A percentile compares a stretch with the other conserved stretches of the same genome.
phyloP scores from a whole-genome alignment of 2,329 filamentous ascomycete species.

The Cladosporium sp. region DNA sequence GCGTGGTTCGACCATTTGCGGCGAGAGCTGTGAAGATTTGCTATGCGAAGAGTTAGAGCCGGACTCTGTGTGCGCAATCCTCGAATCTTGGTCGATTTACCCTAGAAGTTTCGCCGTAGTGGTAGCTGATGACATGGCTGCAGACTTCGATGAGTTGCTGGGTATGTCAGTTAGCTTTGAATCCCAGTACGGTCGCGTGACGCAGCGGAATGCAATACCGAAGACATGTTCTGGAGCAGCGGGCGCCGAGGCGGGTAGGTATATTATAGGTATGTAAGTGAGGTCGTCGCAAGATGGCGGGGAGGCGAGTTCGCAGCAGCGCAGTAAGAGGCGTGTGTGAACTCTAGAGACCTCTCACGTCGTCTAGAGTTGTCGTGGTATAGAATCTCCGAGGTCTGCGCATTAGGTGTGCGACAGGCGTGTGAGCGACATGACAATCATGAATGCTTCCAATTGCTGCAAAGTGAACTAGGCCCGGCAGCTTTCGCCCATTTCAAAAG shows the following conservation, averaged over 20 bases:
- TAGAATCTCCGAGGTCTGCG: slow-evolving; percentile 28
- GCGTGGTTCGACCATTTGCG: slow-evolving; percentile 67
- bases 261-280: slow-evolving; percentile 15
- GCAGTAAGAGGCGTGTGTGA: slow-evolving; percentile 3
- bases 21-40: slow-evolving; percentile 79
- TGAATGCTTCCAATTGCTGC: neutral
- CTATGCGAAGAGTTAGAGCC: slow-evolving; percentile 43
- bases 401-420: slow-evolving; percentile 22
- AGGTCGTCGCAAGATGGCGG: neutral
- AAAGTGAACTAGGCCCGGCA: neutral
- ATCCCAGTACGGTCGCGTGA: slow-evolving; percentile 10
- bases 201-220: slow-evolving; percentile 11
- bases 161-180: slow-evolving; percentile 22
- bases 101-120: slow-evolving; percentile 86
- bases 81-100: slow-evolving; percentile 52
- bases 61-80: slow-evolving; percentile 7
- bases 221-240: slow-evolving; percentile 13
- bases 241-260: slow-evolving; percentile 1
- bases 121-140: slow-evolving; percentile 80
- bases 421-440: too few relatives aligned
- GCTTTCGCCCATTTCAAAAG: slow-evolving; percentile 12
- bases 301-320: slow-evolving; percentile 8
- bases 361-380: slow-evolving; percentile 27
- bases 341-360: slow-evolving; percentile 36
- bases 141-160: slow-evolving; percentile 85